These are phyloP conservation scores for Trypanosoma scelopori DNA, from an alignment of 208 protist genomes.

Conservation along the genomic window DNA sequence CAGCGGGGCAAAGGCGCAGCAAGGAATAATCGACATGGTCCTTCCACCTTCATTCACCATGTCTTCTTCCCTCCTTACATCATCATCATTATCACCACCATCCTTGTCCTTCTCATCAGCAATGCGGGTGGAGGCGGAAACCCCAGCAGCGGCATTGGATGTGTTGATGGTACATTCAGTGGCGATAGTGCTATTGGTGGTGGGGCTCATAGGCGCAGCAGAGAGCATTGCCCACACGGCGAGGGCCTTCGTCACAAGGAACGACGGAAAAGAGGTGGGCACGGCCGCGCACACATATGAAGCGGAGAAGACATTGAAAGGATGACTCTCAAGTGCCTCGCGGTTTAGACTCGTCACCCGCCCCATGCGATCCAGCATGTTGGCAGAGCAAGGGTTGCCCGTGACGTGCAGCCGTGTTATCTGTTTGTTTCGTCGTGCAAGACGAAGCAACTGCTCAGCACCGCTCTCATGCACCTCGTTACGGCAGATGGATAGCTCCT, in stretches of 20 bases:
- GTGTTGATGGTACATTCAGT: conserved; percentile 25
- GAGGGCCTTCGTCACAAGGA: conserved; percentile 55
- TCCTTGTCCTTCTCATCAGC: background rate
- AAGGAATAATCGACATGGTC: conserved; percentile 48
- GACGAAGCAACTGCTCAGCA: conserved; percentile 68
- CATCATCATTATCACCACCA: too few relatives aligned
- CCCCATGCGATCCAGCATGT: conserved; percentile 45
- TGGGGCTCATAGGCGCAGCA: conserved; percentile 36
- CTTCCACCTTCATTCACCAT: too few relatives aligned
- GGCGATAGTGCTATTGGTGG: too few relatives aligned
- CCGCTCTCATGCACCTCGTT: conserved; percentile 81
- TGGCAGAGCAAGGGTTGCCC: conserved; percentile 56
- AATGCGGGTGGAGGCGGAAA: background rate
- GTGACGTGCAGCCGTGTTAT: conserved; percentile 42
- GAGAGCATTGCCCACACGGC: conserved; percentile 80
- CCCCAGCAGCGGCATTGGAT: background rate
- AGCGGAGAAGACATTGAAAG: conserved; percentile 61
- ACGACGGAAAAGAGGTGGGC: conserved; percentile 43
- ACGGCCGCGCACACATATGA: conserved; percentile 57
- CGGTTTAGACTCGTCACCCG: conserved; percentile 34
- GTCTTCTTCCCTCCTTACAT: too few relatives aligned
- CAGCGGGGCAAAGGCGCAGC: conserved; percentile 63
- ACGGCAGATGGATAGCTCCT: conserved; percentile 38
- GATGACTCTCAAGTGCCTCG: conserved; percentile 43
- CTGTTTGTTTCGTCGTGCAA: conserved; percentile 62